These are phyloP conservation scores for Blastosporella zonata DNA, from an alignment of 1,284 basidiomycete species.

Conservation along the genomic window DNA sequence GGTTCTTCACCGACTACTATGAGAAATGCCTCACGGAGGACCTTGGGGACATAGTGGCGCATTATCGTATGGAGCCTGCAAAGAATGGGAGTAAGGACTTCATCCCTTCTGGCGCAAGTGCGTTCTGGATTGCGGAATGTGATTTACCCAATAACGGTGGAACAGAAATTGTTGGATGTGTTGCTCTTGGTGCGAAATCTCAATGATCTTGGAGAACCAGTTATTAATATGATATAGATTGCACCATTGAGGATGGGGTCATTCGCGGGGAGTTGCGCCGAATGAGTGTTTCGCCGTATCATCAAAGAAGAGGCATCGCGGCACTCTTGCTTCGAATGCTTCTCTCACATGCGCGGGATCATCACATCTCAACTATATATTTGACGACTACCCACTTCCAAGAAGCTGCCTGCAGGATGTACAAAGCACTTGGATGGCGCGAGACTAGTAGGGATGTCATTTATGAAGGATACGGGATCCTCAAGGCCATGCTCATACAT, in stretches of 20 bases:
- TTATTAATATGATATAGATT: slow-evolving; percentile 3
- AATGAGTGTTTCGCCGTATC: slow-evolving; percentile 7
- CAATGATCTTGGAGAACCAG: background rate
- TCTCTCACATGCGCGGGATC: background rate
- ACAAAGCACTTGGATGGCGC: slow-evolving; percentile 20
- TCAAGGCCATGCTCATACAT: background rate
- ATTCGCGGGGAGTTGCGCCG: slow-evolving; percentile 5
- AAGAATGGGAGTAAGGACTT: slow-evolving; percentile 7
- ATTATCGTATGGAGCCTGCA: slow-evolving; percentile 19
- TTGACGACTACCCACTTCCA: slow-evolving; percentile 17
- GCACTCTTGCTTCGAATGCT: slow-evolving; percentile 1
- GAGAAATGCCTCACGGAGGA: slow-evolving; percentile 16
- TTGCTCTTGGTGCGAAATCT: slow-evolving; percentile 23
- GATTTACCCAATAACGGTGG: slow-evolving; percentile 11
- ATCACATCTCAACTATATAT: slow-evolving; percentile 7
- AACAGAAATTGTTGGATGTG: slow-evolving; percentile 25
- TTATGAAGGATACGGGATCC: background rate
- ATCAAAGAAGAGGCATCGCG: slow-evolving; percentile 6
- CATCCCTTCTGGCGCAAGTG: slow-evolving; percentile 20
- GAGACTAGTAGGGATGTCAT: slow-evolving; percentile 3
- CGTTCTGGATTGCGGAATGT: slow-evolving; percentile 30
- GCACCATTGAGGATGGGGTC: background rate
- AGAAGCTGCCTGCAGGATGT: slow-evolving; percentile 14
- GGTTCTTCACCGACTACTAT: slow-evolving; percentile 8
- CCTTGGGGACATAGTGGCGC: slow-evolving; percentile 18